phyloP scores from a whole-genome alignment of 768 basidiomycete genomes.

The Boletus rufocinnamomeus region DNA sequence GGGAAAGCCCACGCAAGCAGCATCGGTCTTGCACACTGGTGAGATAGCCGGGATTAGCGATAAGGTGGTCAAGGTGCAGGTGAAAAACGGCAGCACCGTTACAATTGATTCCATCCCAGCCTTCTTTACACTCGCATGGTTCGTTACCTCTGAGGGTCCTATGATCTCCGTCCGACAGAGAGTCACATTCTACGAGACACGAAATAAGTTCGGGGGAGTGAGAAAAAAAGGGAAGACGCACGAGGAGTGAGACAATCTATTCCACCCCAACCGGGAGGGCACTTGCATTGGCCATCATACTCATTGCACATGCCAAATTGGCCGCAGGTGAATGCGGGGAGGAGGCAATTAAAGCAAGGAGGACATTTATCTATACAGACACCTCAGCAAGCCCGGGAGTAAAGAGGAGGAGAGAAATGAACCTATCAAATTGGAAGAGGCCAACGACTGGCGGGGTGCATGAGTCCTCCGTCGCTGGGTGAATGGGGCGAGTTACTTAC shows the following conservation, averaged over 20 bases:
- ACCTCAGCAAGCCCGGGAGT: background rate
- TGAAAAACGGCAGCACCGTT: constrained; percentile 63
- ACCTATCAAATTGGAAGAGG: constrained; percentile 23
- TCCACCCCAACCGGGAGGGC: constrained; percentile 96
- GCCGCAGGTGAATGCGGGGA: constrained; percentile 90
- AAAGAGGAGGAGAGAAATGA: background rate
- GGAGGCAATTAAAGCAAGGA: constrained; percentile 94
- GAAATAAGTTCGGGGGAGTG: background rate
- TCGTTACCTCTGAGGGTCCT: constrained; percentile 78
- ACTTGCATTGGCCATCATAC: constrained; percentile 95
- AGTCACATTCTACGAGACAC: constrained; percentile 76
- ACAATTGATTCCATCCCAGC: constrained; percentile 96
- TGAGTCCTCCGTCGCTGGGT: constrained; percentile 19
- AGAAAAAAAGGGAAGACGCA: constrained; percentile 44
- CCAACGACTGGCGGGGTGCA: constrained; percentile 19
- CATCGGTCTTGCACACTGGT: constrained; percentile 82
- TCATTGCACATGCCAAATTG: constrained; percentile 90
- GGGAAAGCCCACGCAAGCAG: constrained; percentile 80
- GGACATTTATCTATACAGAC: constrained; percentile 58
- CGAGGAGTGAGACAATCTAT: constrained; percentile 92
- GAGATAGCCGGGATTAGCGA: background rate
- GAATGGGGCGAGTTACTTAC: constrained; percentile 17
- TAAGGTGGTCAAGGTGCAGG: background rate
- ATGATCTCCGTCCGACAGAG: constrained; percentile 86
- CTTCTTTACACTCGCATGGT: constrained; percentile 87